Evolutionary conservation across 306 rosid species (phyloP).

Genomic region (peach (Prunus persica)): DNA sequence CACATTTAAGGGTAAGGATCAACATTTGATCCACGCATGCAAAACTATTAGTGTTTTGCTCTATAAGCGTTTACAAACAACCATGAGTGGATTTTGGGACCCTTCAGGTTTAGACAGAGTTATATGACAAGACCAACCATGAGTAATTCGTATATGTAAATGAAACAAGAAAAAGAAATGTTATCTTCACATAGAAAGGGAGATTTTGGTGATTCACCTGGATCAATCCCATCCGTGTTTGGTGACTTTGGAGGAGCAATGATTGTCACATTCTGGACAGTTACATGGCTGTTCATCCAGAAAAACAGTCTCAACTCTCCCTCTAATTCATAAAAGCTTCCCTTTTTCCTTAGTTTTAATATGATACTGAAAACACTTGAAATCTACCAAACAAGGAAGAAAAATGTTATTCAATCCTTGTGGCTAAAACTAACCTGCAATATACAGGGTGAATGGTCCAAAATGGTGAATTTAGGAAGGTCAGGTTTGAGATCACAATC

Average conservation of each 20-base stretch:
- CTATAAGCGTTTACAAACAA: not conserved
- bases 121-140: not conserved
- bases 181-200: not conserved
- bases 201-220: conserved; percentile 46
- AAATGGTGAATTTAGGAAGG: conserved; percentile 73
- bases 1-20: not conserved
- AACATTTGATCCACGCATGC: not conserved
- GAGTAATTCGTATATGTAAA: conserved; percentile 10
- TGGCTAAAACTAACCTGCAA: conserved; percentile 64
- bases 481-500: conserved; percentile 67
- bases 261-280: conserved; percentile 56
- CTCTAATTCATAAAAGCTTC: conserved; percentile 38
- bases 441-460: conserved; percentile 83
- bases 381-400: conserved; percentile 24
- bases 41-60: not conserved
- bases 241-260: conserved; percentile 73
- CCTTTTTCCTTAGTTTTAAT: conserved; percentile 39
- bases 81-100: not conserved
- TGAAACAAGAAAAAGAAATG: not conserved
- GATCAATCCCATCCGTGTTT: conserved; percentile 78
- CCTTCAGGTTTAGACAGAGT: not conserved
- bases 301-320: conserved; percentile 53
- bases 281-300: conserved; percentile 66
- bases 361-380: conserved; percentile 29
- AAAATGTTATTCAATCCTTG: conserved; percentile 13